Base-by-base conservation (phyloP, 106 monocot species). In the Cymbidium sinense region DNA sequence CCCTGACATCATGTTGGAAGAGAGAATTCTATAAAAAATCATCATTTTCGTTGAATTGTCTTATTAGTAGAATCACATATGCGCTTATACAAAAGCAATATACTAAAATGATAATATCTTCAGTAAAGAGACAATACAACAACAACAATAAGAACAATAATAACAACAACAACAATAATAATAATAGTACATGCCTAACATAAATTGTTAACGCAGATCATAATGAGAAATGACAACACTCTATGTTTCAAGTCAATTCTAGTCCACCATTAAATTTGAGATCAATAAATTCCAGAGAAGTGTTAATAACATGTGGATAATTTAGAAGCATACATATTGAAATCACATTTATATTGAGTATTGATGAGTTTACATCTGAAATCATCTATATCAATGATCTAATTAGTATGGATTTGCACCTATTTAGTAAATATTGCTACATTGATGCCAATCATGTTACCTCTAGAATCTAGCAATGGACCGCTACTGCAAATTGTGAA, bases 391-490 rank as follows among this genome's bases (percentile, higher is more conserved):
- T 29, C 28, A 69, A 69, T 33, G 25, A 30, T 31, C 1, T 69
- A 33, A 33, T 69, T 9, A 69, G 28, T 33, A 31, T 34, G 33
- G 69, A 12, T 33, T 3, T 71, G 4, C 83, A 94, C 94, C 94
- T 82, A 92, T 99, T 78, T 89, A 50, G 98, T 99, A 81, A 94
- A 94, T 83, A 99, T 99, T 36, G 92, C 94, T 37, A 92, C 94
- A 78, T 99, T 99, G 65, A 99, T 94, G 74, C 94, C 98, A 79
- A 99, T 87, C 87, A 99, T 74, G 77, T 91, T 86, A 79, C 94
- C 98, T 83, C 86, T 94, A 4, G 88, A 99, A 61, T 99, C 94
- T 41, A 99, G 77, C 78, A 98, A 82, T 61, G 94, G 98, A 74
- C 94, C 94, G 50, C 98, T 92, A 80, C 98, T 99, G 96, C 79